These are phyloP conservation scores for Macrocystidia cucumis DNA, from an alignment of 1,284 basidiomycete genomes.

Conservation along the genomic window DNA sequence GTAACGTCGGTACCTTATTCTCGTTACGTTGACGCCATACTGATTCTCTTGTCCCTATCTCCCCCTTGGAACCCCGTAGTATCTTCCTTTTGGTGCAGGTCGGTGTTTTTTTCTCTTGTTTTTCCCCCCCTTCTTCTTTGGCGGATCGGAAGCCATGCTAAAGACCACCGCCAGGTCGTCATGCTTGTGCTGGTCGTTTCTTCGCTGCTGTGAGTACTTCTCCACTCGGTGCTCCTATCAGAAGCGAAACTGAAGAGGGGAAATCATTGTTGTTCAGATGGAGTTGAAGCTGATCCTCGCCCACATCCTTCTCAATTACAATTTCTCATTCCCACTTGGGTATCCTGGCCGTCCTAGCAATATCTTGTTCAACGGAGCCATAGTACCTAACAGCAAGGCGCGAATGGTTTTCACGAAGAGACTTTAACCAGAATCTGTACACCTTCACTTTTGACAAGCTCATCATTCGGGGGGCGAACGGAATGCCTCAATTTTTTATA, in stretches of 20 bases:
- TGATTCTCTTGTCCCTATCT: background rate
- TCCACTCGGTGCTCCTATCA: no score
- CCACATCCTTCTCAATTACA: constrained; percentile 27
- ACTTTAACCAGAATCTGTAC: no score
- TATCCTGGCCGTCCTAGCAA: constrained; percentile 18
- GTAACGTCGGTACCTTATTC: constrained; percentile 17
- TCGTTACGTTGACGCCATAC: background rate
- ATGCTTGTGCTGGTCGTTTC: constrained; percentile 28
- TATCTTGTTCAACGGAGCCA: constrained; percentile 22
- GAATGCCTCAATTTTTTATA: no score
- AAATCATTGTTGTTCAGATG: constrained; percentile 19
- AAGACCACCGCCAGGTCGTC: constrained; percentile 17
- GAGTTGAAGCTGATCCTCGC: constrained; percentile 29
- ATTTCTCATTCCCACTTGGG: constrained; percentile 20
- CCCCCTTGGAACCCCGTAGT: constrained; percentile 13
- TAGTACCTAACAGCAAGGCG: constrained; percentile 22
- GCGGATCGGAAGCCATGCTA: constrained; percentile 4
- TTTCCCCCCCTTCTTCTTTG: no score
- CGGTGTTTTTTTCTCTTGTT: constrained; percentile 8
- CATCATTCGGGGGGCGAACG: no score
- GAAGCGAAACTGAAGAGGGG: no score
- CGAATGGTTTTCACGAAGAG: constrained; percentile 18
- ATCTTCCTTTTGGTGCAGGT: constrained; percentile 28
- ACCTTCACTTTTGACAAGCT: no score
- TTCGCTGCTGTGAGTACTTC: constrained; percentile 22